phyloP scores from a whole-genome alignment of 2,329 filamentous ascomycete genomes.

The Trichoderma endophyticum region DNA sequence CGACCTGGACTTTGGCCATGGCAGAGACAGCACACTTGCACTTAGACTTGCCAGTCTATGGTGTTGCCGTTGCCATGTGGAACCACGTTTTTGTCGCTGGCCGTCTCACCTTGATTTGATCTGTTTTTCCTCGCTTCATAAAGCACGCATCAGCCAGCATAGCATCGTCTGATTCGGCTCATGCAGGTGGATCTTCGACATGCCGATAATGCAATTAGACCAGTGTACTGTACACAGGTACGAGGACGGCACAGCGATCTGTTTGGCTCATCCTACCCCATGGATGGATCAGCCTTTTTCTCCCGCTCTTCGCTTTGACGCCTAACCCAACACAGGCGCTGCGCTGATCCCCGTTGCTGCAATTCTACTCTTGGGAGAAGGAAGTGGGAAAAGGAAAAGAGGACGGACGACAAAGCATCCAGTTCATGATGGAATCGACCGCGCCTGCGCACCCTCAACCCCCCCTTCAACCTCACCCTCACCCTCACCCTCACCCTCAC shows the following conservation, averaged over 20 bases:
- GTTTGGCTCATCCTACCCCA: background rate
- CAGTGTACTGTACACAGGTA: background rate
- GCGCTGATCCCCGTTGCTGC: conserved; percentile 5
- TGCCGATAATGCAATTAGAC: conserved; percentile 18
- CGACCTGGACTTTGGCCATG: background rate
- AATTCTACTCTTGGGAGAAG: background rate
- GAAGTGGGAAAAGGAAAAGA: background rate
- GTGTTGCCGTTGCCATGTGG: background rate
- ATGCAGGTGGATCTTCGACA: conserved; percentile 16
- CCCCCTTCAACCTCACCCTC: background rate
- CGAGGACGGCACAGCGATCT: background rate
- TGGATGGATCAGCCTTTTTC: background rate
- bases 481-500: background rate
- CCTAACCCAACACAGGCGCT: conserved; percentile 11
- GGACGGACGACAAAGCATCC: background rate
- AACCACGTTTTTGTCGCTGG: background rate
- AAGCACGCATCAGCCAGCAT: background rate
- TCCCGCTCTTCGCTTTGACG: background rate
- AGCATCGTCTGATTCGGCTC: conserved; percentile 13
- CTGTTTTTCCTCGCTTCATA: background rate
- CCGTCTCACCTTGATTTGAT: background rate
- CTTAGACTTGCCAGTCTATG: background rate
- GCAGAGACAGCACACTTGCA: background rate
- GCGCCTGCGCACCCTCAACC: background rate
- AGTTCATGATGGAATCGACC: background rate